Conservation (phyloP, 2,329 filamentous ascomycete species). For the Fusarium hostae region DNA sequence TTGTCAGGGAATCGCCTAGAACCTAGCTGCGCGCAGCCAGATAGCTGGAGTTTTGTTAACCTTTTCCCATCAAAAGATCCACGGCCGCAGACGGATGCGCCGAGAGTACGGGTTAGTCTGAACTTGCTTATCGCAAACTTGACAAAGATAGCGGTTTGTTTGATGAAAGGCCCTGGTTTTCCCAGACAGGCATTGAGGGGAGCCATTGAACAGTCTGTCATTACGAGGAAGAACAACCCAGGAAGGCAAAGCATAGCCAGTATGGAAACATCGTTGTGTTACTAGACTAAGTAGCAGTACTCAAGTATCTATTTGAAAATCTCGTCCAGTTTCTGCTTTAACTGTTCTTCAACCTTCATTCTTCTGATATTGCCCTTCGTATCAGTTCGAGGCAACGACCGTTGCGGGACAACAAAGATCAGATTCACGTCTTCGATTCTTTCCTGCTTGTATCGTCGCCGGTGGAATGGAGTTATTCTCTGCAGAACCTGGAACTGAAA, state of each 20-base stretch:
- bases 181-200: not conserved
- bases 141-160: not conserved
- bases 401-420: not conserved
- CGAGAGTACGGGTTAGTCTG: not conserved
- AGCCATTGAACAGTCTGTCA: not conserved
- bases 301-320: not conserved
- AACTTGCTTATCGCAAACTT: not conserved
- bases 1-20: not conserved
- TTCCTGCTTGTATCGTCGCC: not conserved
- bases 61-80: not conserved
- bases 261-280: not conserved
- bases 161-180: constrained; percentile 1
- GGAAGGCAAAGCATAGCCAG: not conserved
- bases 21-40: not conserved
- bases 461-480: constrained; percentile 34
- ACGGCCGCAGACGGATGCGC: not conserved
- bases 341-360: not conserved
- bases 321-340: not conserved
- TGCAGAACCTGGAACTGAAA: constrained; percentile 20
- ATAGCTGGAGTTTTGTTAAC: constrained; percentile 9
- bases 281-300: not conserved
- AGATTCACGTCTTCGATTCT: not conserved
- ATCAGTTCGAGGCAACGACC: not conserved
- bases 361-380: no score
- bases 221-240: not conserved